Percentiles rank a stretch among this genome's conserved stretches.
Conservation (phyloP, 805 yeast species). For the Torulaspora franciscae region DNA sequence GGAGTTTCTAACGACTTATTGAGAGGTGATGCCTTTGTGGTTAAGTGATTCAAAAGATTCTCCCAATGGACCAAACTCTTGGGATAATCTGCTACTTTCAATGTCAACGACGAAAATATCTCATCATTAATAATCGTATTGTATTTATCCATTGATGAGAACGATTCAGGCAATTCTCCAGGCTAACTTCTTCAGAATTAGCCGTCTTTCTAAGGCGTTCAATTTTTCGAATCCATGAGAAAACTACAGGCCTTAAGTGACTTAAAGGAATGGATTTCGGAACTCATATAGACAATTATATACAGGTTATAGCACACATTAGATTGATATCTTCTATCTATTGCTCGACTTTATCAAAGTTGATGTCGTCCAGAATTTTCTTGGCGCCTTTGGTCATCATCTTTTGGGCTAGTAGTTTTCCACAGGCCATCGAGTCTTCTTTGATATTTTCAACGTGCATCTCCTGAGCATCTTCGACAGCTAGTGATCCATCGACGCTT, state of each 20-base stretch:
- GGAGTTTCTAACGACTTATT: conserved; percentile 24
- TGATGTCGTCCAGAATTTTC: conserved; percentile 71
- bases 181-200: background rate
- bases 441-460: conserved; percentile 37
- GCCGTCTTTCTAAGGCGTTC: background rate
- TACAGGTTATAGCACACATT: conserved; percentile 10
- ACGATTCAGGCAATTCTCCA: background rate
- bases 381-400: conserved; percentile 78
- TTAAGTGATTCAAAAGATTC: conserved; percentile 25
- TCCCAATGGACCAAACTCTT: conserved; percentile 32
- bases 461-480: conserved; percentile 52
- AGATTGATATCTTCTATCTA: conserved; percentile 7
- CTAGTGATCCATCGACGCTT: conserved; percentile 72
- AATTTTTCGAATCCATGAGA: background rate
- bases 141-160: conserved; percentile 23
- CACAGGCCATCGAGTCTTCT: conserved; percentile 65
- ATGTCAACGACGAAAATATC: conserved; percentile 25
- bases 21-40: conserved; percentile 25
- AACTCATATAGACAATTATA: conserved; percentile 1
- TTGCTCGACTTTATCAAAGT: conserved; percentile 55
- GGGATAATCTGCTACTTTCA: conserved; percentile 28
- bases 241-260: background rate
- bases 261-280: background rate
- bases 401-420: conserved; percentile 60
- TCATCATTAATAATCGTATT: conserved; percentile 19